Conservation (phyloP, 2,329 filamentous ascomycete species). For the Xylaria sp. region DNA sequence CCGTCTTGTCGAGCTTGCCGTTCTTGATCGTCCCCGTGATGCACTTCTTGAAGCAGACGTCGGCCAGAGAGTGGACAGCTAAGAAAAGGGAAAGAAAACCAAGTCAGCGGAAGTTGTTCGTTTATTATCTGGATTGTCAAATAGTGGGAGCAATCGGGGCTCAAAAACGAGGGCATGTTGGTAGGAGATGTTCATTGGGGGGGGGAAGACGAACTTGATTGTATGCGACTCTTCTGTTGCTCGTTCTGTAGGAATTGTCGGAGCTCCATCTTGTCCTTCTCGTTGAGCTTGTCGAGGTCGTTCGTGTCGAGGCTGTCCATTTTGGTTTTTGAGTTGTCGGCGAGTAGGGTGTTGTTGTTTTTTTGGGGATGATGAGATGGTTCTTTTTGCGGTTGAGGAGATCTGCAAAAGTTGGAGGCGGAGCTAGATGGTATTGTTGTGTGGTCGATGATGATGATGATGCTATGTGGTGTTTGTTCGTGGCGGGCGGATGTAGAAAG, state of each 20-base stretch:
- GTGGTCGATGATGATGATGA: neutral
- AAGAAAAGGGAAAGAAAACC: neutral
- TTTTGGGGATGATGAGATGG: no score
- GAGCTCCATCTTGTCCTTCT: slow-evolving; percentile 86
- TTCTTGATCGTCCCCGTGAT: slow-evolving; percentile 77
- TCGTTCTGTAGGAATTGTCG: slow-evolving; percentile 87
- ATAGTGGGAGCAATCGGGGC: neutral
- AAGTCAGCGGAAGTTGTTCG: slow-evolving; percentile 3
- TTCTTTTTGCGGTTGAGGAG: neutral
- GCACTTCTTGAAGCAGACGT: slow-evolving; percentile 96
- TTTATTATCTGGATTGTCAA: no score
- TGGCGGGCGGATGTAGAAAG: neutral
- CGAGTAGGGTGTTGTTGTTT: neutral
- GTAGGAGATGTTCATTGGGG: neutral
- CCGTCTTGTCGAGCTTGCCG: slow-evolving; percentile 76
- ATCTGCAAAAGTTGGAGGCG: neutral
- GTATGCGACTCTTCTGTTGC: slow-evolving; percentile 79
- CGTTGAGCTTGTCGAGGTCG: slow-evolving; percentile 79
- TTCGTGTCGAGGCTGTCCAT: slow-evolving; percentile 55
- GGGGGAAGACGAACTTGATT: slow-evolving; percentile 62
- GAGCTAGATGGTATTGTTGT: neutral
- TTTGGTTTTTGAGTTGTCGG: slow-evolving; percentile 1
- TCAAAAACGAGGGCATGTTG: no score
- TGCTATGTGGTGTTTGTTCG: neutral
- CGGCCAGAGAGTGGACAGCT: slow-evolving; percentile 68